A percentile compares a stretch with the other conserved stretches of the same genome.
Conservation (phyloP, 1,284 basidiomycete genomes). For the Moniliella sp. region DNA sequence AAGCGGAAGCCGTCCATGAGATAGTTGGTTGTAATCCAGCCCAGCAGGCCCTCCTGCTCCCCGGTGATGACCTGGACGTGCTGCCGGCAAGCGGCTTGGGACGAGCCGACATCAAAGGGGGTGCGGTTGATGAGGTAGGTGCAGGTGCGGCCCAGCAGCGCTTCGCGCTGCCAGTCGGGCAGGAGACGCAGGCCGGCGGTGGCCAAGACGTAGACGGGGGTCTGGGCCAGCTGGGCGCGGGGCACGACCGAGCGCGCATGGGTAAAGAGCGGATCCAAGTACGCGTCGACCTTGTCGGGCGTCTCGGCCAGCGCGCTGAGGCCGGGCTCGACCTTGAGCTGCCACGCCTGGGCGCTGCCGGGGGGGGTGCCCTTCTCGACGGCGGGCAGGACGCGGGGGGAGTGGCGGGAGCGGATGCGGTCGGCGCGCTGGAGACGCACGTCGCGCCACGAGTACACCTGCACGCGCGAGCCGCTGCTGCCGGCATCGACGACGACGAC, state of each 20-base stretch:
- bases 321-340: conserved; percentile 75
- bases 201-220: conserved; percentile 78
- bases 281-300: conserved; percentile 48
- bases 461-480: conserved; percentile 79
- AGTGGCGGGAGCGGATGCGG: conserved; percentile 18
- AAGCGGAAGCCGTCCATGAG: conserved; percentile 86
- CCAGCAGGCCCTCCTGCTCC: conserved; percentile 90
- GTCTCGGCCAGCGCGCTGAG: conserved; percentile 60
- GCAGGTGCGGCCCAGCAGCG: conserved; percentile 56
- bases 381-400: conserved; percentile 43
- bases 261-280: conserved; percentile 59
- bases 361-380: conserved; percentile 77
- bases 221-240: conserved; percentile 55
- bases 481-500: conserved; percentile 94
- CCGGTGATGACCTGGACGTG: conserved; percentile 86
- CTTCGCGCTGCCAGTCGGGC: conserved; percentile 46
- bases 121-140: conserved; percentile 58
- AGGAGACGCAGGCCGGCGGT: conserved; percentile 93
- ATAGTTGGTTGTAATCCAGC: conserved; percentile 95
- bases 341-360: conserved; percentile 48
- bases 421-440: conserved; percentile 41
- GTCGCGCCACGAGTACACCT: conserved; percentile 91
- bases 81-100: conserved; percentile 55
- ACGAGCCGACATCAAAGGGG: conserved; percentile 38
- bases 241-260: conserved; percentile 69